Conservation (phyloP, 1,139 yeast species). For the Yamadazyma aaseri region DNA sequence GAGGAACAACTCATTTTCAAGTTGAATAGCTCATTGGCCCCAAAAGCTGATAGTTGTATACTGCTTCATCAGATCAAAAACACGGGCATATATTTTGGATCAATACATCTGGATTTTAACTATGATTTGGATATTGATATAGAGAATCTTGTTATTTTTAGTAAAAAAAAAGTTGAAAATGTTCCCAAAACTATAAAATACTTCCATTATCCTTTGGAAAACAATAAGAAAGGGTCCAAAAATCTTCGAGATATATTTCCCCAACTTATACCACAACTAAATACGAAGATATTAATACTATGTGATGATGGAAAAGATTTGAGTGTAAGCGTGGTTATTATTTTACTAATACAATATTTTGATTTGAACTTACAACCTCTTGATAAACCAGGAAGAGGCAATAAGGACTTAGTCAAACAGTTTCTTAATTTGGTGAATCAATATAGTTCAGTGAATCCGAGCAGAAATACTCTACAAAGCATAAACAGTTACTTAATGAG, state of each 20-base stretch:
- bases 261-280: constrained; percentile 24
- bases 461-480: constrained; percentile 72
- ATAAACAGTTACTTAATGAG: constrained; percentile 41
- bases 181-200: constrained; percentile 17
- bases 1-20: constrained; percentile 21
- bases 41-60: not conserved
- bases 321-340: constrained; percentile 58
- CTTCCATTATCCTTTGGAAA: constrained; percentile 22
- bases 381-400: constrained; percentile 21
- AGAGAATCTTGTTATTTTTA: constrained; percentile 24
- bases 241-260: constrained; percentile 47
- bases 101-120: constrained; percentile 18
- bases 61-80: constrained; percentile 10
- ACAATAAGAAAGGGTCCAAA: constrained; percentile 65
- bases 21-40: constrained; percentile 13
- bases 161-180: constrained; percentile 19
- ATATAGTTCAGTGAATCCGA: constrained; percentile 59
- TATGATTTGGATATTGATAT: constrained; percentile 12
- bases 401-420: constrained; percentile 55
- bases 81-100: constrained; percentile 34
- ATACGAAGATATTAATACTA: constrained; percentile 33
- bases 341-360: constrained; percentile 48
- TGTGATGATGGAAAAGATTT: constrained; percentile 70
- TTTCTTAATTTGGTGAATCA: constrained; percentile 53
- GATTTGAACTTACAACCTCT: constrained; percentile 37